phyloP scores from a whole-genome alignment of 2,329 filamentous ascomycete genomes.

The Pseudogymnoascus sp. region DNA sequence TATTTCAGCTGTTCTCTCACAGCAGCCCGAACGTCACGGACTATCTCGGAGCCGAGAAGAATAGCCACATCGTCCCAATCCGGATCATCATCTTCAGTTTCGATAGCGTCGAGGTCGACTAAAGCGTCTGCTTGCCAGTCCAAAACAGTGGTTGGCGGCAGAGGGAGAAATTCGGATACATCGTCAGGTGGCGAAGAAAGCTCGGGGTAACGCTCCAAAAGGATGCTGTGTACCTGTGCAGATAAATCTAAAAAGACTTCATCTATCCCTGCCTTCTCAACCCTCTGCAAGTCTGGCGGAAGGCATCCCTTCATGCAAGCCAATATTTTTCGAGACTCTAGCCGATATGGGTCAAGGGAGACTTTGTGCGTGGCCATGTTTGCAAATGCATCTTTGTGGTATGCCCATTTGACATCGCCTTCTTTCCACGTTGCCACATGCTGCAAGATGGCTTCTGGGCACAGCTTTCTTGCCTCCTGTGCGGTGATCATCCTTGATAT shows the following conservation, averaged over 20 bases:
- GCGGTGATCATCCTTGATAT: constrained; percentile 73
- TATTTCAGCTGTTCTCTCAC: constrained; percentile 69
- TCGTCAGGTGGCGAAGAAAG: constrained; percentile 61
- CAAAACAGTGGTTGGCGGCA: constrained; percentile 63
- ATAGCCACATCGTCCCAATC: constrained; percentile 96
- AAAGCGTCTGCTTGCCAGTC: constrained; percentile 82
- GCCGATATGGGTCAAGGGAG: constrained; percentile 82
- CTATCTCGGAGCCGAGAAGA: constrained; percentile 79
- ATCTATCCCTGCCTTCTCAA: constrained; percentile 93
- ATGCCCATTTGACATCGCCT: constrained; percentile 86
- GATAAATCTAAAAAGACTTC: constrained; percentile 94
- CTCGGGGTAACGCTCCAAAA: constrained; percentile 72
- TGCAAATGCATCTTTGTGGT: constrained; percentile 69
- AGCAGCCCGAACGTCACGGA: constrained; percentile 62
- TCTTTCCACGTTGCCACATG: constrained; percentile 95
- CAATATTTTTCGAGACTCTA: constrained; percentile 76
- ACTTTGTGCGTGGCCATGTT: constrained; percentile 88
- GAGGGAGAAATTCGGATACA: constrained; percentile 60
- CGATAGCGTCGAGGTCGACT: constrained; percentile 63
- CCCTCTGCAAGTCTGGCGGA: constrained; percentile 55
- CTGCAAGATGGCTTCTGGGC: constrained; percentile 74
- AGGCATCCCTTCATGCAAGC: constrained; percentile 67
- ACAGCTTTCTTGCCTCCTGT: constrained; percentile 76
- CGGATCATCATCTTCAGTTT: constrained; percentile 70
- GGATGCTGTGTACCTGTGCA: constrained; percentile 66